Evolutionary conservation across 441 rosid genomes (phyloP).

Genomic region (Breynia disticha): DNA sequence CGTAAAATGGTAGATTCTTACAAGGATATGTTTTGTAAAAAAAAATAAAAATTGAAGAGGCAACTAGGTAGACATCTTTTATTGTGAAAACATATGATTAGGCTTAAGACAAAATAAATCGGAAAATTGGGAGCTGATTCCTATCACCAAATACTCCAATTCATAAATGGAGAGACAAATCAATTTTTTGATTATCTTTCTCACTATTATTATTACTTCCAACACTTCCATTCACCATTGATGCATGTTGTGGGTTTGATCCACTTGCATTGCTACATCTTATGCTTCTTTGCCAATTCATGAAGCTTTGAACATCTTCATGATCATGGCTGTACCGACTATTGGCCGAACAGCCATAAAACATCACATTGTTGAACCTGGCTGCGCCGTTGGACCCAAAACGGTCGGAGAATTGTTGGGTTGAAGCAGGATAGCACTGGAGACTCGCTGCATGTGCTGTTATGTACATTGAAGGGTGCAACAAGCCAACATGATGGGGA

Average conservation of each 20-base stretch:
- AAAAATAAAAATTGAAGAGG: no score
- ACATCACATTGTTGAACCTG: conserved; percentile 22
- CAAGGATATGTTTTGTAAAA: no score
- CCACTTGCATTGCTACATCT: conserved; percentile 17
- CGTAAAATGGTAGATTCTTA: no score
- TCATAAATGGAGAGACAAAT: conserved; percentile 75
- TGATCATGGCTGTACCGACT: conserved; percentile 14
- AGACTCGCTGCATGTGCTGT: conserved; percentile 39
- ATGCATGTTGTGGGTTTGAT: conserved; percentile 6
- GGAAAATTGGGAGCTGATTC: not conserved
- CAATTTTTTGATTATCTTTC: conserved; percentile 38
- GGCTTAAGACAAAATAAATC: not conserved
- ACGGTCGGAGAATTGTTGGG: conserved; percentile 22
- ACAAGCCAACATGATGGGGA: conserved; percentile 25
- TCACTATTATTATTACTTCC: conserved; percentile 14
- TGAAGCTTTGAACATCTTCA: conserved; percentile 22
- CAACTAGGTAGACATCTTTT: no score
- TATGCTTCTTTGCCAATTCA: conserved; percentile 37
- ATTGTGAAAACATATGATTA: not conserved
- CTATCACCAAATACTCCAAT: not conserved
- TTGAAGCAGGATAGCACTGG: conserved; percentile 22
- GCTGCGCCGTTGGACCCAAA: conserved; percentile 32
- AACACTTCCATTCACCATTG: conserved; percentile 13
- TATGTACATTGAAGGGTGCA: conserved; percentile 36
- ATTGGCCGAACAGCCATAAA: conserved; percentile 19